Evolutionary conservation across 2,329 filamentous ascomycete genomes (phyloP).

Genomic region (Paecilomyces sp.): DNA sequence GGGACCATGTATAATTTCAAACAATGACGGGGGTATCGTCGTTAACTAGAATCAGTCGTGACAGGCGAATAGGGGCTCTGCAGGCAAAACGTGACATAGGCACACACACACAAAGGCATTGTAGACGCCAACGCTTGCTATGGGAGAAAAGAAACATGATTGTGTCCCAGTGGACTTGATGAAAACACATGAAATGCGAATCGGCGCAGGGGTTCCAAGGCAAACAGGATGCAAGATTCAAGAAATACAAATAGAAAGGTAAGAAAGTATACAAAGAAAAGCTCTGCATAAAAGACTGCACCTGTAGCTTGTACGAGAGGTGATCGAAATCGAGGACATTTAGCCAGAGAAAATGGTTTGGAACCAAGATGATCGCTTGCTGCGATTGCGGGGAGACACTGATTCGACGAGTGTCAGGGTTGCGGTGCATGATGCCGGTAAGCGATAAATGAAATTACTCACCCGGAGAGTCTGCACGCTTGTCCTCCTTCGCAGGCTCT

Average conservation of each 20-base stretch:
- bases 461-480: slow-evolving; percentile 2
- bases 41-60: background rate
- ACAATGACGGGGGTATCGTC: background rate
- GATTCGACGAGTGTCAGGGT: slow-evolving; percentile 1
- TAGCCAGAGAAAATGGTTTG: slow-evolving; percentile 6
- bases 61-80: background rate
- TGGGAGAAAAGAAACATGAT: background rate
- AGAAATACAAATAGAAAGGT: background rate
- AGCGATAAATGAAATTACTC: slow-evolving; percentile 4
- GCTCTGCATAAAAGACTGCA: background rate
- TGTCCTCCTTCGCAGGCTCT: slow-evolving; percentile 2
- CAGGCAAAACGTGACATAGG: background rate
- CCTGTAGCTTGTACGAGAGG: background rate
- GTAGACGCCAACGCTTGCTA: background rate
- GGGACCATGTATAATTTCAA: background rate
- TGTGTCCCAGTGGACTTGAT: background rate
- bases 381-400: slow-evolving; percentile 4
- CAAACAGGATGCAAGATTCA: background rate
- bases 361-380: slow-evolving; percentile 5
- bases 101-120: background rate
- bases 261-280: background rate
- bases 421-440: background rate
- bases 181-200: background rate
- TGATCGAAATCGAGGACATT: background rate
- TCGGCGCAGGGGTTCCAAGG: background rate